Evolutionary conservation across 2,329 filamentous ascomycete species (phyloP), one percentile per base, ranked within the genome.

Genomic region (Gyromitra esculenta): DNA sequence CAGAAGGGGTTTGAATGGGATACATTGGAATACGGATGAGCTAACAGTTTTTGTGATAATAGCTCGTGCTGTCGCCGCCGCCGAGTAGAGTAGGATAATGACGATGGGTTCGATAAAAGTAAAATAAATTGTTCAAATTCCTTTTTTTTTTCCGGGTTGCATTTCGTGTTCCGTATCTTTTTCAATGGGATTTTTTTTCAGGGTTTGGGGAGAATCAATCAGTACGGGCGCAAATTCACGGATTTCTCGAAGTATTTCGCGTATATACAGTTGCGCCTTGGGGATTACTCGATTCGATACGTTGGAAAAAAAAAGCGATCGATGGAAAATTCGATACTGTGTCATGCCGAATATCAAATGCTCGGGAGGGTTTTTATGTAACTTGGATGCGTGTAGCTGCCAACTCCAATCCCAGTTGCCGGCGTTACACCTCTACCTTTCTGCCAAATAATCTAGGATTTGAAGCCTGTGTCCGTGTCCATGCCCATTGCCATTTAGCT

Each of bases 1-100:
- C 8, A 9, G 35, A 21, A 21, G 15, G 21, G 45, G 45, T 4
- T 31, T 31, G 25, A 31, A 31, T 31, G 15, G 13, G 18, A n/a
- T 59, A 57, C 48, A 9, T 39, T 50, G 39, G 18, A 25, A 50
- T 31, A 31, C 39, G 7, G 25, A 54, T 75, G 41, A 59, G 64
- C 72, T 60, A 25, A 65, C 21, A 13, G 31, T 50, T 9, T 50
- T 54, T 15, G 45, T 65, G 15, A 7, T 37, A 18, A 76, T 81
- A 90, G 89, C 89, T 84, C 88, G 89, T 83, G 89, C 88, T 83
- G 87, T 90, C 81, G 86, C 86, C 82, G 87, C 84, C 81, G 83
- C 87, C 79, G 84, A 85, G 79, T 84, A 84, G 78, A 81, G 59
- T 77, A 70, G 41, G 66, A 75, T 70, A 70, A 68, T 63, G 45